Conservation (phyloP, 164 flowering plant genomes). For the Echeveria elegans region DNA sequence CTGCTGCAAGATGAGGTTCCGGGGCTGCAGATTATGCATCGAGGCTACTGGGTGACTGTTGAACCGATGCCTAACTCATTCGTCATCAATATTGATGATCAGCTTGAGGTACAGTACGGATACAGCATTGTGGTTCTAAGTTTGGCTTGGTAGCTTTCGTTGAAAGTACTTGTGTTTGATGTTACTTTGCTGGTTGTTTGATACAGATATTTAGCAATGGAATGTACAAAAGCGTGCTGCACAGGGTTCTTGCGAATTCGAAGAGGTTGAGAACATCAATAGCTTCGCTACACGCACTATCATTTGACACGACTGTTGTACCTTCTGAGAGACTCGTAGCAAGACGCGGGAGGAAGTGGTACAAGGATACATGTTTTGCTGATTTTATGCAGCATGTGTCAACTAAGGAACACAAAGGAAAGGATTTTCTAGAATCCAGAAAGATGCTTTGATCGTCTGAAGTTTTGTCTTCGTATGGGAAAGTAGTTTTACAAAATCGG, state of each 20-base stretch:
- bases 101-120: slow-evolving; percentile 24
- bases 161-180: not conserved
- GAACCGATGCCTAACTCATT: not conserved
- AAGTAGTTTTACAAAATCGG: not conserved
- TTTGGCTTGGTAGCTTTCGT: not conserved
- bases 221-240: slow-evolving; percentile 1
- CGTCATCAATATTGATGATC: not conserved
- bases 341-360: not conserved
- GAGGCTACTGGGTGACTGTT: not conserved
- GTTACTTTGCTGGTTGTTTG: not conserved
- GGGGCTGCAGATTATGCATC: slow-evolving; percentile 4
- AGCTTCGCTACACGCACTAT: not conserved
- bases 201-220: slow-evolving; percentile 6
- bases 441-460: not conserved
- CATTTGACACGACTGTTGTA: not conserved
- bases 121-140: slow-evolving; percentile 38
- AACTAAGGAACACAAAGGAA: too few species aligned
- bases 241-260: slow-evolving; percentile 1
- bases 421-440: too few species aligned
- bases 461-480: not conserved
- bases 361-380: slow-evolving; percentile 1
- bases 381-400: slow-evolving; percentile 3
- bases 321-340: not conserved
- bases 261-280: not conserved
- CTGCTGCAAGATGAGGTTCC: slow-evolving; percentile 67